Evolutionary conservation across 305 asterid species (phyloP).

Genomic region (Stenogyne calaminthoides): DNA sequence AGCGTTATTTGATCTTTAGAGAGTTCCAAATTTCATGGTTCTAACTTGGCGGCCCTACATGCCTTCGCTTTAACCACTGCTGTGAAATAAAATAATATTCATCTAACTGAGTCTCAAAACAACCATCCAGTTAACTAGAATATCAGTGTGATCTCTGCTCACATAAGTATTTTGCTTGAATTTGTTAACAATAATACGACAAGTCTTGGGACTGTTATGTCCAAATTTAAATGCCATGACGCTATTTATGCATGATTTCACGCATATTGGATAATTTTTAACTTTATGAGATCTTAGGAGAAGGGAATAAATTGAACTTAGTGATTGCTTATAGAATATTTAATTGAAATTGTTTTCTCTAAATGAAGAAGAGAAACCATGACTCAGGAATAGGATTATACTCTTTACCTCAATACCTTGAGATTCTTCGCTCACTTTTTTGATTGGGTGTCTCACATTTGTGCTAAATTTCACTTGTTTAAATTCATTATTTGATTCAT

Average conservation of each 20-base stretch:
- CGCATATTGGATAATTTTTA: neutral
- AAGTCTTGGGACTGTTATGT: neutral
- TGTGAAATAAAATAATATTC: neutral
- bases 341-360: neutral
- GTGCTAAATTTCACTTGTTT: neutral
- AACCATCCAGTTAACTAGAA: neutral
- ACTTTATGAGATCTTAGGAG: neutral
- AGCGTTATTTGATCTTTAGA: conserved; percentile 14
- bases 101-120: neutral
- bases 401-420: too few species aligned
- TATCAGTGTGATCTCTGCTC: neutral
- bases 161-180: neutral
- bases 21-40: neutral
- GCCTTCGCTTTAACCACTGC: neutral
- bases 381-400: neutral
- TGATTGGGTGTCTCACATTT: neutral
- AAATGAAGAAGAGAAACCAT: neutral
- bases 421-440: too few species aligned
- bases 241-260: neutral
- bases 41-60: neutral
- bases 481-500: neutral
- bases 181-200: neutral
- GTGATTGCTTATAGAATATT: neutral
- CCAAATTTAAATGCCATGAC: neutral
- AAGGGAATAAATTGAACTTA: neutral